Conservation (phyloP, 768 basidiomycete species). For the Psilocybe cubensis region DNA sequence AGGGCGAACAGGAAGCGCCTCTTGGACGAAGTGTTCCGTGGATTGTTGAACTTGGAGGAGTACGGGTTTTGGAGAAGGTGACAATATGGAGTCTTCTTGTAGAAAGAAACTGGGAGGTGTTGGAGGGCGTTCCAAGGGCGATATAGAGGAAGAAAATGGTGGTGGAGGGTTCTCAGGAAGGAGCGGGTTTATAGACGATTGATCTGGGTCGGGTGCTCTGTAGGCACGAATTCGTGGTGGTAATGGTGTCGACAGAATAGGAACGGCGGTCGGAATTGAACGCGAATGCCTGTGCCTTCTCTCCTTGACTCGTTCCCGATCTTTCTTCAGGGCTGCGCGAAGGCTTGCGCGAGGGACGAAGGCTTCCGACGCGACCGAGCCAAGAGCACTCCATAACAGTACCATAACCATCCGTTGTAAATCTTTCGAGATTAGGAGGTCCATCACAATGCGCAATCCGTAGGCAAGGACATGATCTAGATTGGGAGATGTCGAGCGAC, state of each 20-base stretch:
- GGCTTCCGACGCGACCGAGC: conserved; percentile 35
- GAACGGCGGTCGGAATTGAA: conserved; percentile 14
- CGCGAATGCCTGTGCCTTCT: conserved; percentile 32
- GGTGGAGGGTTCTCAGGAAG: conserved; percentile 22
- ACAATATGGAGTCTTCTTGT: conserved; percentile 29
- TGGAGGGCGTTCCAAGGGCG: conserved; percentile 31
- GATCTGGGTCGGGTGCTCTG: conserved; percentile 21
- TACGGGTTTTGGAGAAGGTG: conserved; percentile 33
- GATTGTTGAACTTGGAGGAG: conserved; percentile 26
- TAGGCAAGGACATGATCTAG: conserved; percentile 46
- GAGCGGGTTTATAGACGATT: conserved; percentile 18
- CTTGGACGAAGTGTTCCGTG: conserved; percentile 15
- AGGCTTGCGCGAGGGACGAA: conserved; percentile 30
- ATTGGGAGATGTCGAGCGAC: conserved; percentile 26
- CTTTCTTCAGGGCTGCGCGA: conserved; percentile 22
- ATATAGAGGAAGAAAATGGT: conserved; percentile 21
- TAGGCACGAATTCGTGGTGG: conserved; percentile 36
- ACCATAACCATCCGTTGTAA: conserved; percentile 34
- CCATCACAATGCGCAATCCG: conserved; percentile 44
- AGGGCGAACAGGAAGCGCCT: conserved; percentile 31
- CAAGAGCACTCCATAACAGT: conserved; percentile 41
- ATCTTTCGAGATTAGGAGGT: conserved; percentile 42
- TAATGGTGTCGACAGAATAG: conserved; percentile 25
- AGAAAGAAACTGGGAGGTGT: conserved; percentile 45
- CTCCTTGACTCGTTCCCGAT: conserved; percentile 27